Percentiles rank a stretch among this genome's conserved stretches.
These are phyloP conservation scores for Podila horticola DNA, from an alignment of 192 early-diverging fungal genomes.

Conservation along the genomic window DNA sequence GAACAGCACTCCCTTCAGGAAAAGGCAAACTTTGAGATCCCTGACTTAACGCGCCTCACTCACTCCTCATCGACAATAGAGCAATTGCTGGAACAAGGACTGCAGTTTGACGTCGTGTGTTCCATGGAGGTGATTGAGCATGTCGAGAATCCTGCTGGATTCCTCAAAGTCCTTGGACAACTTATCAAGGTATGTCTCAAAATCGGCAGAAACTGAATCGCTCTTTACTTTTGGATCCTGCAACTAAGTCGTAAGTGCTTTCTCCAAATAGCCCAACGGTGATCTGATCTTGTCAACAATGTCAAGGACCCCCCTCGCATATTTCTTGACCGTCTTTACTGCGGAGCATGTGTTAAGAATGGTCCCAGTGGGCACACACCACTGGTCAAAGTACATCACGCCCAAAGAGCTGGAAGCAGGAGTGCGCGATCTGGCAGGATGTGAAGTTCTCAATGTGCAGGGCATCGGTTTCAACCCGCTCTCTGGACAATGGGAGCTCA, in stretches of 20 bases:
- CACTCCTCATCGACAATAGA: constrained; percentile 55
- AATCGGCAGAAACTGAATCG: background rate
- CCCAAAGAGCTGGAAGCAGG: constrained; percentile 75
- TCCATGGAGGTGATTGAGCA: constrained; percentile 96
- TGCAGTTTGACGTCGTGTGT: constrained; percentile 81
- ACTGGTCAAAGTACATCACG: constrained; percentile 85
- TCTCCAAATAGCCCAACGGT: constrained; percentile 58
- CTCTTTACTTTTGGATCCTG: background rate
- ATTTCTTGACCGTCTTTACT: constrained; percentile 79
- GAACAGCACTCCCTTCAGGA: background rate
- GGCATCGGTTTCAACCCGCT: constrained; percentile 69
- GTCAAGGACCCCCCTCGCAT: constrained; percentile 81
- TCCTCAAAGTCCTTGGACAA: constrained; percentile 72
- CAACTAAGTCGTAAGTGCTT: constrained; percentile 4
- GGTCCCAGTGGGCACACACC: constrained; percentile 89
- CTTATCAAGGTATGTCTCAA: constrained; percentile 66
- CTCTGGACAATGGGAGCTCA: constrained; percentile 55
- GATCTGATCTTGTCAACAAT: constrained; percentile 93
- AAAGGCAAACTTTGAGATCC: no score
- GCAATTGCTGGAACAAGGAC: constrained; percentile 58
- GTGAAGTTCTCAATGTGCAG: constrained; percentile 59
- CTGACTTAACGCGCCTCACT: background rate
- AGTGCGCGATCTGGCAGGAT: constrained; percentile 54
- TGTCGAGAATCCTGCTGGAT: constrained; percentile 76
- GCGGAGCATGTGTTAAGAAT: constrained; percentile 84